A percentile compares a stretch with the other conserved stretches of the same genome.
These are phyloP conservation scores for Anaeromyces robustus DNA, from an alignment of 192 early-diverging fungal species.

Conservation along the genomic window DNA sequence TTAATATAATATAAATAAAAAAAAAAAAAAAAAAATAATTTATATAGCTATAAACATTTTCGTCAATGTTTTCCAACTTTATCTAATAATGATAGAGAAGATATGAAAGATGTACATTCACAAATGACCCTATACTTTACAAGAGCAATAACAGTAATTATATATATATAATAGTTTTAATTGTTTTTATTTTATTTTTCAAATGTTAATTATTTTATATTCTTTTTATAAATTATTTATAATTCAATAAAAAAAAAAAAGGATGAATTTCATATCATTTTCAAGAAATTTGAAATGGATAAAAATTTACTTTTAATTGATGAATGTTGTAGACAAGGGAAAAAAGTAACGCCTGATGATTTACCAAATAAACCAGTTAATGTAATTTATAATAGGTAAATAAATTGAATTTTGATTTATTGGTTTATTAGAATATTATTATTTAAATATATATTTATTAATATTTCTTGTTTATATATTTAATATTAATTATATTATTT, in stretches of 20 bases:
- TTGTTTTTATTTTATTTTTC: too few relatives aligned
- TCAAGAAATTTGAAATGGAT: neutral
- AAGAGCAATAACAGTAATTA: neutral
- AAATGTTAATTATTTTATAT: too few relatives aligned
- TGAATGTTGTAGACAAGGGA: neutral
- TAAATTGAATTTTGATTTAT: too few relatives aligned
- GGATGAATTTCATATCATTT: neutral
- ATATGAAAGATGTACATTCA: neutral
- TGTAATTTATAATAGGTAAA: neutral
- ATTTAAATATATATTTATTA: too few relatives aligned
- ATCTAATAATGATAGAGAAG: neutral
- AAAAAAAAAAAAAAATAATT: too few relatives aligned
- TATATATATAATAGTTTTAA: too few relatives aligned
- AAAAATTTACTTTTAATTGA: neutral
- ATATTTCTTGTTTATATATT: too few relatives aligned
- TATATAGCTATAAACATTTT: neutral
- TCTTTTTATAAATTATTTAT: too few relatives aligned
- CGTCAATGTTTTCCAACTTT: neutral
- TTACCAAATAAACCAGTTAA: neutral
- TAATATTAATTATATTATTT: too few relatives aligned
- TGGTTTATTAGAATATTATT: too few relatives aligned
- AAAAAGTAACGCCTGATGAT: neutral
- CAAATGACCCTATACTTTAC: neutral
- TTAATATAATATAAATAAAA: too few relatives aligned
- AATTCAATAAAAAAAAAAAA: neutral